Evolutionary conservation across 2,329 filamentous ascomycete genomes (phyloP).

Genomic region (Blumeria hordei): DNA sequence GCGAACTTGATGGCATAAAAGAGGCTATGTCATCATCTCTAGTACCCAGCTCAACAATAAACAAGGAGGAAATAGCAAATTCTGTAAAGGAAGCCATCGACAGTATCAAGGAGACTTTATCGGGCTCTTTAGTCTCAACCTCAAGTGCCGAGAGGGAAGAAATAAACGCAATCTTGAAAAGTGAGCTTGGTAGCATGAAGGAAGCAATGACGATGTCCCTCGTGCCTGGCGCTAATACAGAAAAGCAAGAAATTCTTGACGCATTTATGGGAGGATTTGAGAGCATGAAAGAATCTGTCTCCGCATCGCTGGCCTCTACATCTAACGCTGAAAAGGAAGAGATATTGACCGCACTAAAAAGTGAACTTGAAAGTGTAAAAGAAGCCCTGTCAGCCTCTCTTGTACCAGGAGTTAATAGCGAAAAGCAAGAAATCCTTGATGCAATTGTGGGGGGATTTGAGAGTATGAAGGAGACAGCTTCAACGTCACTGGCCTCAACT

Average conservation of each 20-base stretch:
- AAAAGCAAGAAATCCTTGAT: slow-evolving; percentile 24
- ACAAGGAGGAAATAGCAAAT: slow-evolving; percentile 12
- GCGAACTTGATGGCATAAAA: slow-evolving; percentile 43
- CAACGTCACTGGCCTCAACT: not conserved
- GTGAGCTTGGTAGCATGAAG: not conserved
- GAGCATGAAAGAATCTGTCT: slow-evolving; percentile 16
- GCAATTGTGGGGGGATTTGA: slow-evolving; percentile 34
- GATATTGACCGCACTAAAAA: not conserved
- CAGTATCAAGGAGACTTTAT: slow-evolving; percentile 21
- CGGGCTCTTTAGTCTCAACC: not conserved
- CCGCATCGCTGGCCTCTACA: not conserved
- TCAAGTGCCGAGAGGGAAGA: not conserved
- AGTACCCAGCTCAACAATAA: slow-evolving; percentile 16
- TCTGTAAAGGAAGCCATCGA: not conserved
- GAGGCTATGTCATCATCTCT: slow-evolving; percentile 29
- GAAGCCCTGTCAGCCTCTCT: slow-evolving; percentile 39
- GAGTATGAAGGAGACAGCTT: slow-evolving; percentile 16
- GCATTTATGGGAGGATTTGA: slow-evolving; percentile 34
- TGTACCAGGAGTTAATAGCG: not conserved
- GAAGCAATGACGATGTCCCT: not conserved
- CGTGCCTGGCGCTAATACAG: not conserved
- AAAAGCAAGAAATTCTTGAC: slow-evolving; percentile 24
- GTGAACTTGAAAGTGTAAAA: slow-evolving; percentile 21
- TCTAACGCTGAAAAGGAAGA: slow-evolving; percentile 4
- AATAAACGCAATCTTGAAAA: slow-evolving; percentile 23